phyloP scores from a whole-genome alignment of 352 stramenopile genomes.

The Globisporangium okanoganense region DNA sequence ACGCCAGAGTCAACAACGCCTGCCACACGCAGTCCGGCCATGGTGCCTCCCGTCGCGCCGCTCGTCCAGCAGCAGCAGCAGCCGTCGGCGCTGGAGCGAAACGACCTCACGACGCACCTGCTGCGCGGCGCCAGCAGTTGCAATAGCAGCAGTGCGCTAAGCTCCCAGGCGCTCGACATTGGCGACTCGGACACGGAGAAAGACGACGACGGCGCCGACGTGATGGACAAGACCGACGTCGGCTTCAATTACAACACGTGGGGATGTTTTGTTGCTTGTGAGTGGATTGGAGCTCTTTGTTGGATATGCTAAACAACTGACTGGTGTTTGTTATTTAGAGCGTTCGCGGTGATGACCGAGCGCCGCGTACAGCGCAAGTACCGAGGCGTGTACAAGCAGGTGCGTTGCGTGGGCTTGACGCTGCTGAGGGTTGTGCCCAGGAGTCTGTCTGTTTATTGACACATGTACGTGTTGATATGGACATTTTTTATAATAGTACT shows the following conservation, averaged over 20 bases:
- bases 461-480: too few species aligned
- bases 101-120: slow-evolving; percentile 5
- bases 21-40: too few species aligned
- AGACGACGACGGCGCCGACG: background rate
- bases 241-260: slow-evolving; percentile 12
- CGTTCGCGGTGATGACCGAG: slow-evolving; percentile 56
- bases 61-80: background rate
- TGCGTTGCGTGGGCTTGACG: background rate
- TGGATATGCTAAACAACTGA: background rate
- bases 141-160: background rate
- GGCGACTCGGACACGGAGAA: background rate
- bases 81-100: background rate
- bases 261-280: background rate
- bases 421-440: background rate
- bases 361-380: slow-evolving; percentile 50
- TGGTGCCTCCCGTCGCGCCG: too few species aligned
- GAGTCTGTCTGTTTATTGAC: background rate
- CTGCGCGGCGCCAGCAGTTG: background rate
- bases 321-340: slow-evolving; percentile 1
- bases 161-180: background rate
- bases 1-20: too few species aligned
- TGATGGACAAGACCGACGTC: background rate
- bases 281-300: background rate
- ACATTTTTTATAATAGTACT: slow-evolving; percentile 27
- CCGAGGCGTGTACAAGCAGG: slow-evolving; percentile 53